phyloP scores from a whole-genome alignment of 305 asterid species.

The Stenogyne calaminthoides region DNA sequence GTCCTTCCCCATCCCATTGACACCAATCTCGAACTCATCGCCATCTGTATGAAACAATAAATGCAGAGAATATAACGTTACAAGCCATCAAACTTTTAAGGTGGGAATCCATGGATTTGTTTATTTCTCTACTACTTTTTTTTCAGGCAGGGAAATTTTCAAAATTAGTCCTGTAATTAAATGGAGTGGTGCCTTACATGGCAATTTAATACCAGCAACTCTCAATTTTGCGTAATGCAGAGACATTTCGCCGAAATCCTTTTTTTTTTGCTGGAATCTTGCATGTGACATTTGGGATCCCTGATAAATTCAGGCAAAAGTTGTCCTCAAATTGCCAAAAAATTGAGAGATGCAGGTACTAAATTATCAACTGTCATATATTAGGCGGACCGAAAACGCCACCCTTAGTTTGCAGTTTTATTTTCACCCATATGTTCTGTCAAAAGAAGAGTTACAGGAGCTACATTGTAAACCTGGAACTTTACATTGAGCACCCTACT shows the following conservation, averaged over 20 bases:
- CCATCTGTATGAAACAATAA: conserved; percentile 7
- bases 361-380: background rate
- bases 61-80: background rate
- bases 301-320: background rate
- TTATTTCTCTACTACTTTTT: background rate
- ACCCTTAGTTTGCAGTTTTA: background rate
- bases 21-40: conserved; percentile 11
- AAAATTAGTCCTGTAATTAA: background rate
- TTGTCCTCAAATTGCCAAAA: background rate
- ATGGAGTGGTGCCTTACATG: background rate
- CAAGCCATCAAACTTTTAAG: background rate
- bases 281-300: background rate
- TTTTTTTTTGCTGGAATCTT: background rate
- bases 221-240: background rate
- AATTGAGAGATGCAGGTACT: background rate
- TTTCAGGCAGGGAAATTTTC: background rate
- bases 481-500: background rate
- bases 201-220: background rate
- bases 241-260: background rate
- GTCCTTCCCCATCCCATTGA: conserved; percentile 20
- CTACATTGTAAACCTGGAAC: conserved; percentile 13
- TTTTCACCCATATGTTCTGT: background rate
- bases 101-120: background rate
- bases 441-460: background rate
- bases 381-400: background rate